Base-by-base conservation (phyloP, 2,329 filamentous ascomycete genomes). In the Didymosphaeria variabile region DNA sequence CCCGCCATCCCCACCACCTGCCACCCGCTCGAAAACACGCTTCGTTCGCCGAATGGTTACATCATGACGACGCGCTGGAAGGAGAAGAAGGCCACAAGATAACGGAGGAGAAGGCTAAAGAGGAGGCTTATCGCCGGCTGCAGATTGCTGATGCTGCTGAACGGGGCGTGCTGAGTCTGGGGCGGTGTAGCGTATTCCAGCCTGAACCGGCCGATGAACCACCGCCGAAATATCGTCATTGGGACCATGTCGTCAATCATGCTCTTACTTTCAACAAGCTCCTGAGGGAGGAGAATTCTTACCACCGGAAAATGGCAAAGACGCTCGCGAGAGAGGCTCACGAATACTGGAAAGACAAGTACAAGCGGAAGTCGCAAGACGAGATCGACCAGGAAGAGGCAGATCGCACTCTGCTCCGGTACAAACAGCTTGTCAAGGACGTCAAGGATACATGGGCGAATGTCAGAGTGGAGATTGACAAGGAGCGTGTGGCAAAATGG, bases 241-340 rank as follows among this genome's bases (percentile, higher is more conserved):
- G 88, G 72, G 94, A 98, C 72, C 92, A 98, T 74, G 84, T 98
- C 56, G 84, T 91, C 49, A 89, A 90, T 50, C 94, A 97, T 63
- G 90, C 91, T 60, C 74, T 90, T 13, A 90, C 94, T 68, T 94
- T 98, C 69, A 88, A 92, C 51, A 91, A 89, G 70, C 83, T 98
- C 38, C 87, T 98, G 80, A 79, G 90, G 2, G 87, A 88, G 59
- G 95, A 99, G 76, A 91, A 93, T 68, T 87, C 87, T 64, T 85
- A 89, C 13, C 94, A 98, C 77, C 88, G 88, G 38, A 83, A 86
- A n/a, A 83, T 86, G 2, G 94, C 94, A 1, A 97, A 93, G 77
- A 87, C 88, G 56, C 79, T 96, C 56, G 94, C 94, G 1, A 88
- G 92, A 71, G 90, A 91, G 47, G 92, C 91, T 69, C 84, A 90